A percentile compares a stretch with the other conserved stretches of the same genome.
Evolutionary conservation across 2,329 filamentous ascomycete genomes (phyloP).

Genomic region (Sporothrix inflata): DNA sequence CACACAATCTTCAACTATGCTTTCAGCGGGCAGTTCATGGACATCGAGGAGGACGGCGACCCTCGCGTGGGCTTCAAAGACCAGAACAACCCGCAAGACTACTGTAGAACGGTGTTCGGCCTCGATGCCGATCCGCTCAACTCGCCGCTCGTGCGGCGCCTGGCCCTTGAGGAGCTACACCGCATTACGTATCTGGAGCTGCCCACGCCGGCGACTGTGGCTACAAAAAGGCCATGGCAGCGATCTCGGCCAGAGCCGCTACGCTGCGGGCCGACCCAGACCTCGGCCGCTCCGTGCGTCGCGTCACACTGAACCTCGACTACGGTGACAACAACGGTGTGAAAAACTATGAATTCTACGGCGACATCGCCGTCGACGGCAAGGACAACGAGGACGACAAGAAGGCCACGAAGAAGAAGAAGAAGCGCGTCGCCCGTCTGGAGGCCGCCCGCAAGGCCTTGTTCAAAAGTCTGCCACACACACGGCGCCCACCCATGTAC

Average conservation of each 20-base stretch:
- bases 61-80: neutral
- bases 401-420: neutral
- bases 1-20: neutral
- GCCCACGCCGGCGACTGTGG: no score
- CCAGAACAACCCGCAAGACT: neutral
- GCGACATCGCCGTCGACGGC: no score
- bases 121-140: neutral
- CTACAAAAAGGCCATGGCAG: no score
- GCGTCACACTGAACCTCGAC: neutral
- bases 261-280: neutral
- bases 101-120: neutral
- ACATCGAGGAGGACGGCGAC: neutral
- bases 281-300: neutral
- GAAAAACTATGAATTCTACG: neutral
- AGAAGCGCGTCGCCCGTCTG: neutral
- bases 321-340: no score
- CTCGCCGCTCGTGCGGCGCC: neutral
- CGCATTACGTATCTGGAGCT: neutral
- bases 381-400: neutral
- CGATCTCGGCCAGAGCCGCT: neutral
- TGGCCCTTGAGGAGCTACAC: neutral
- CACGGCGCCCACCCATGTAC: no score
- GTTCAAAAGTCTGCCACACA: no score
- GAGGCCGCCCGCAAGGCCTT: neutral
- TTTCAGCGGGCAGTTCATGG: neutral